Conservation (phyloP, 2,329 filamentous ascomycete species). For the Fusarium sp. region DNA sequence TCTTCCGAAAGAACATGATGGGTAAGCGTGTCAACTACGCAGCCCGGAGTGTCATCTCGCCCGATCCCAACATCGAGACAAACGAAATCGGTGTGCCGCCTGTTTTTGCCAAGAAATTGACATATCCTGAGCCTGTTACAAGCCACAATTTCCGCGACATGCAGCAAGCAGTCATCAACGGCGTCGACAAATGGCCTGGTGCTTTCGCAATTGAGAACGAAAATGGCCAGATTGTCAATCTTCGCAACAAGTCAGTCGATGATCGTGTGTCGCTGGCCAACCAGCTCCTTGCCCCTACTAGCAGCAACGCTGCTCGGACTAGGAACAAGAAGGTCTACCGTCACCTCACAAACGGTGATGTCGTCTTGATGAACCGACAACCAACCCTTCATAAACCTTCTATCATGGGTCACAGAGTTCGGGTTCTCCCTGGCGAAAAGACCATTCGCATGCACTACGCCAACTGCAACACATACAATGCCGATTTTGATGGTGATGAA, state of each 20-base stretch:
- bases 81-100: slow-evolving; percentile 98
- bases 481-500: slow-evolving; percentile 98
- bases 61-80: slow-evolving; percentile 97
- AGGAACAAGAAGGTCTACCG: slow-evolving; percentile 96
- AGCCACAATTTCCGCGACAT: slow-evolving; percentile 97
- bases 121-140: slow-evolving; percentile 96
- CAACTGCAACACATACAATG: slow-evolving; percentile 99
- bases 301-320: slow-evolving; percentile 76
- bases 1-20: slow-evolving; percentile 99
- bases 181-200: slow-evolving; percentile 92
- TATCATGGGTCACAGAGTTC: slow-evolving; percentile 96
- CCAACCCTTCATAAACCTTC: slow-evolving; percentile 98
- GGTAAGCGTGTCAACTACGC: slow-evolving; percentile 99
- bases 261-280: slow-evolving; percentile 92
- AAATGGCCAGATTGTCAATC: slow-evolving; percentile 87
- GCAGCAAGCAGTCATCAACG: slow-evolving; percentile 96
- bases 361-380: slow-evolving; percentile 98
- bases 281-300: slow-evolving; percentile 88
- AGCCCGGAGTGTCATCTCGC: slow-evolving; percentile 96
- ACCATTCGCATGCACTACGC: slow-evolving; percentile 99
- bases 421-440: slow-evolving; percentile 92
- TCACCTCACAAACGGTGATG: slow-evolving; percentile 94
- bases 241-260: slow-evolving; percentile 87
- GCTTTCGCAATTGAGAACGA: slow-evolving; percentile 96
- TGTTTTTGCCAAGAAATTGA: slow-evolving; percentile 96